Conservation (phyloP, 441 rosid species). For the Gossypium davidsonii region DNA sequence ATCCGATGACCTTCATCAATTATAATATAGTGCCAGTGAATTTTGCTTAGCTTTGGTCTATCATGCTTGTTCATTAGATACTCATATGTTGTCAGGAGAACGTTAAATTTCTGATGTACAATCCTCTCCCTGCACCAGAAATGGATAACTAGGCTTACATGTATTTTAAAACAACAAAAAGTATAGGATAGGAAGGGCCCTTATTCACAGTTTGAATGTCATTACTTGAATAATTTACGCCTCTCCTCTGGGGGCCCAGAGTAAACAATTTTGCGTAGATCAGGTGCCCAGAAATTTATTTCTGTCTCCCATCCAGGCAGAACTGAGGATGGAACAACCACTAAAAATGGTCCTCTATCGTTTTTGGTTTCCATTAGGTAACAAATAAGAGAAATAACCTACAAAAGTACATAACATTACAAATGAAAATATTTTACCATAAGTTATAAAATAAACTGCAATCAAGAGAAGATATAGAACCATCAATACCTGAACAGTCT, state of each 20-base stretch:
- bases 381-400: conserved; percentile 91
- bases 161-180: conserved; percentile 7
- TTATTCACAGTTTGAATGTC: conserved; percentile 3
- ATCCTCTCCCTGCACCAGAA: conserved; percentile 72
- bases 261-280: conserved; percentile 67
- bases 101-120: conserved; percentile 83
- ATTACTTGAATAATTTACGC: conserved; percentile 86
- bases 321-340: conserved; percentile 95
- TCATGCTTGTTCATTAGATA: conserved; percentile 84
- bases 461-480: conserved; percentile 5
- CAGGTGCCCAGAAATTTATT: conserved; percentile 78
- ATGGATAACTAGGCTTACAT: conserved; percentile 14
- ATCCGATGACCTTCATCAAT: not conserved
- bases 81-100: conserved; percentile 89
- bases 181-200: conserved; percentile 1
- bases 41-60: not conserved
- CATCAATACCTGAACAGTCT: conserved; percentile 78
- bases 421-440: not conserved
- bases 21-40: not conserved
- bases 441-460: conserved; percentile 6
- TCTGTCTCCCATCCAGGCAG: conserved; percentile 92
- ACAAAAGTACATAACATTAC: conserved; percentile 10
- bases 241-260: conserved; percentile 91
- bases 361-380: conserved; percentile 90
- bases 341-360: conserved; percentile 93